phyloP scores from a whole-genome alignment of 495 filamentous ascomycete genomes.

The Xylona heveae region DNA sequence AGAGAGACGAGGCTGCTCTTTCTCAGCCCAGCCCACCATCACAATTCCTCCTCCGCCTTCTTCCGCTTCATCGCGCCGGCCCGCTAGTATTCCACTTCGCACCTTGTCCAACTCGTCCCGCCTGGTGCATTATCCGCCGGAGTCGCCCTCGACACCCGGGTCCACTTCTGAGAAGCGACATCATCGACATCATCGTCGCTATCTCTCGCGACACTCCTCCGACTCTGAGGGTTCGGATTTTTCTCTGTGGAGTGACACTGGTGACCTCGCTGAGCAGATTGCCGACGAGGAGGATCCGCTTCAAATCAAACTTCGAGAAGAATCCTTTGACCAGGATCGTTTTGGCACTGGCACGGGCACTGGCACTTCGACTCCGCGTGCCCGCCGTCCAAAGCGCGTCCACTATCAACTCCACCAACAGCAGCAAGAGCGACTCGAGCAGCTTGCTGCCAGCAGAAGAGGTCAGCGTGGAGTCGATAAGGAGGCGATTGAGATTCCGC shows the following conservation, averaged over 20 bases:
- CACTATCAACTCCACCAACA: constrained; percentile 20
- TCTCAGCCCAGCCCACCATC: constrained; percentile 5
- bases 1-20: constrained; percentile 30
- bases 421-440: constrained; percentile 6
- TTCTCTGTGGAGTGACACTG: constrained; percentile 78
- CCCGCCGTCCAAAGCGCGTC: constrained; percentile 24
- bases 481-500: constrained; percentile 67
- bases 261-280: constrained; percentile 80
- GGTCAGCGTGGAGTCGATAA: constrained; percentile 33
- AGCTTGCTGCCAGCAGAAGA: constrained; percentile 12
- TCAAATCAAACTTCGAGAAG: constrained; percentile 35
- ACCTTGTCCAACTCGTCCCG: constrained; percentile 23
- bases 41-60: constrained; percentile 11
- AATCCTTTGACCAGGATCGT: constrained; percentile 36
- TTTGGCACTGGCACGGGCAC: constrained; percentile 26
- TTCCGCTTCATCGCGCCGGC: constrained; percentile 25
- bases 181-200: constrained; percentile 19
- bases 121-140: constrained; percentile 10
- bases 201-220: constrained; percentile 16
- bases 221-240: constrained; percentile 48
- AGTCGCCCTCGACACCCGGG: constrained; percentile 18
- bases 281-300: constrained; percentile 63
- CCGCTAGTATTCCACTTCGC: constrained; percentile 40
- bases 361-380: constrained; percentile 12
- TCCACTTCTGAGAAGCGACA: constrained; percentile 25